phyloP scores from a whole-genome alignment of 2,329 filamentous ascomycete genomes.

The Cordyceps cicadae region DNA sequence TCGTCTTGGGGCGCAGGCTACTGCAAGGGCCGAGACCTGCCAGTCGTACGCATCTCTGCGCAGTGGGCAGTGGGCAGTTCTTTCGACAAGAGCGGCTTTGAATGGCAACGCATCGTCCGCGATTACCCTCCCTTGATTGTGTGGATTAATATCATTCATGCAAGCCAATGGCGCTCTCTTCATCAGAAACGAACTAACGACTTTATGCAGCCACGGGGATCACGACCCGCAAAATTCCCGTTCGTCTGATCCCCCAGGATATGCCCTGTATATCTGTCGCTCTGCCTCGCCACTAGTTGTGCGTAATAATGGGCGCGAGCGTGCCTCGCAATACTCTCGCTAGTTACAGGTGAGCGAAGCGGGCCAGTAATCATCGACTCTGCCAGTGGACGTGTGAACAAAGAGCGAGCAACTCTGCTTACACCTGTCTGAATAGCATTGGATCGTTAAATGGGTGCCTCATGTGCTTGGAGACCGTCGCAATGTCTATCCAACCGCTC shows the following conservation, averaged over 20 bases:
- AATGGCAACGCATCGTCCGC: not conserved
- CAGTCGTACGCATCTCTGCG: not conserved
- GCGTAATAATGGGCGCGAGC: not conserved
- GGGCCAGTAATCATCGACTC: not conserved
- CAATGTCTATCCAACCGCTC: not conserved
- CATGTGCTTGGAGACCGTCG: not conserved
- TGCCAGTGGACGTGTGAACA: not conserved
- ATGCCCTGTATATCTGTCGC: not conserved
- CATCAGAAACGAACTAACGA: not conserved
- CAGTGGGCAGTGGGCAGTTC: no score
- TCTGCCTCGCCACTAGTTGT: not conserved
- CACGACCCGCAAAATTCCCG: not conserved
- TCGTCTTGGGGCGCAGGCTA: constrained; percentile 3
- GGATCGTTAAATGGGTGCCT: not conserved
- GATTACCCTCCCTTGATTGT: not conserved
- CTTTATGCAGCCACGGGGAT: constrained; percentile 2
- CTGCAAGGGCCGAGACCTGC: constrained; percentile 10
- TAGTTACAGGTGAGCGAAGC: not conserved
- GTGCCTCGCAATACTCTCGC: not conserved
- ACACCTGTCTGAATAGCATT: not conserved
- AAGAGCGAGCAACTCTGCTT: no score
- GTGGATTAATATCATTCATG: constrained; percentile 7
- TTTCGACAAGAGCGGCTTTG: not conserved
- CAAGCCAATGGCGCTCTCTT: not conserved
- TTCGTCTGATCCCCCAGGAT: not conserved